Evolutionary conservation across 164 flowering plant species (phyloP), one percentile per base, ranked within the genome.

Genomic region (Paratinospora sagittata): DNA sequence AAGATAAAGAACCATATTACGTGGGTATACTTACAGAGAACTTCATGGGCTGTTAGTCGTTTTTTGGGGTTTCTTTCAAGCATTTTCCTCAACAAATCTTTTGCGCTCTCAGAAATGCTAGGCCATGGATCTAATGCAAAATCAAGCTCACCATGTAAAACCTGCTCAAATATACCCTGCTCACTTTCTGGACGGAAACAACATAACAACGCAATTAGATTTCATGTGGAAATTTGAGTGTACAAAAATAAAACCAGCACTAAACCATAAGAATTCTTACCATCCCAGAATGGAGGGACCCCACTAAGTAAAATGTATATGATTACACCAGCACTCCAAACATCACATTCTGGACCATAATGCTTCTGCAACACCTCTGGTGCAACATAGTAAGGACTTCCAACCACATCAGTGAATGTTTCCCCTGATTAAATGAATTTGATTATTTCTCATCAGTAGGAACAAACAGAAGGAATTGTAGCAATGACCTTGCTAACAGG

Each of bases 41-140:
- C 98, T 82, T 93, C 88, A 84, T 88, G 90, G 41, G 98, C 97
- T 75, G 93, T 70, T 27, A 85, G 73, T 76, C 98, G 80, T 47
- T 70, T 76, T 77, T 67, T 91, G 23, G 98, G 97, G 66, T 87
- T 85, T 79, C 92, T 85, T 8, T 84, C 89, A 70, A 93, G 88
- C 97, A 93, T 91, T 67, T 86, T 87, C 33, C 70, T 66, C 21
- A 93, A 82, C 73, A 93, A 83, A 78, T 89, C 97, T 76, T 89
- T 93, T 10, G 96, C 97, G 79, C 92, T 85, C 3, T 84, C 95
- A 55, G 98, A 93, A 74, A 93, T 93, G 69, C 64, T 74, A 10
- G 98, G 98, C 98, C 98, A 93, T 68, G 97, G 97, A 17, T 87
- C 96, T 68, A 95, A 89, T 52, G 78, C 82, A 77, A 93, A 89